Conservation (phyloP, 208 protist genomes). For the Leishmania tarentolae region DNA sequence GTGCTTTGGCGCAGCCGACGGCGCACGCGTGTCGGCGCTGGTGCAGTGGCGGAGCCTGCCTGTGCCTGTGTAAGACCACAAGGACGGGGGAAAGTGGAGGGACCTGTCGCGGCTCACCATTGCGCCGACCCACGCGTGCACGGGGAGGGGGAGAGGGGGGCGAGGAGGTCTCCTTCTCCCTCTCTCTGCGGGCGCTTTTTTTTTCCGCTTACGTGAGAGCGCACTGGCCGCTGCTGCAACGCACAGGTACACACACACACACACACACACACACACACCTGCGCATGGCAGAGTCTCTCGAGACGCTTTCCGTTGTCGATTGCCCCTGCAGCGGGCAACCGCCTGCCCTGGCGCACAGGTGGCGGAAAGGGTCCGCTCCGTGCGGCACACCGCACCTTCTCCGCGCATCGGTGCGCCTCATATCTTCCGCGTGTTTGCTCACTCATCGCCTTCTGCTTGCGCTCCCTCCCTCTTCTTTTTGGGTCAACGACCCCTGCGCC, state of each 20-base stretch:
- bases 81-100: background rate
- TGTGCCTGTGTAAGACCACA: background rate
- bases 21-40: slow-evolving; percentile 20
- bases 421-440: background rate
- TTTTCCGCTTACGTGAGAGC: background rate
- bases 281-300: background rate
- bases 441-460: background rate
- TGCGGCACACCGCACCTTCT: too few relatives aligned
- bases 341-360: background rate
- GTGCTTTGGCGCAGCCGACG: slow-evolving; percentile 22
- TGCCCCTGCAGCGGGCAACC: slow-evolving; percentile 1
- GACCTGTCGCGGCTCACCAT: background rate
- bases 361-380: too few relatives aligned
- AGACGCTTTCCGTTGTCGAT: background rate
- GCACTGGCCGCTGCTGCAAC: background rate
- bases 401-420: too few relatives aligned
- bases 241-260: background rate
- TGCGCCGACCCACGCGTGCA: background rate
- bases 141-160: too few relatives aligned
- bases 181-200: background rate
- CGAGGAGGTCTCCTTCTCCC: too few relatives aligned
- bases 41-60: slow-evolving; percentile 18
- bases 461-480: background rate
- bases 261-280: slow-evolving; percentile 1
- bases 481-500: background rate